These are phyloP conservation scores for Triticum turgidum DNA, from an alignment of 176 grass and related monocot genomes.

Conservation along the genomic window DNA sequence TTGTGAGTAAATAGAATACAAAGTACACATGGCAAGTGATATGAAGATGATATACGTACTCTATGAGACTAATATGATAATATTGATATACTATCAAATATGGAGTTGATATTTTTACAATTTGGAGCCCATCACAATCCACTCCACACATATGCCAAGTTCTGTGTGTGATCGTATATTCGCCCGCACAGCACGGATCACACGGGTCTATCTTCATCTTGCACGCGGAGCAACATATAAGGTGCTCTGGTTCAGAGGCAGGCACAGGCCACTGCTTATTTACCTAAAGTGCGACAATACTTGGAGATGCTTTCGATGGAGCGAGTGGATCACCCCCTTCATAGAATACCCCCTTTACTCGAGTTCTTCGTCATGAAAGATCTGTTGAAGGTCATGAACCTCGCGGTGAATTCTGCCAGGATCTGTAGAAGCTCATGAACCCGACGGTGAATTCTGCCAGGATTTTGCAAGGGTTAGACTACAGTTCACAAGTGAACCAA, in stretches of 20 bases:
- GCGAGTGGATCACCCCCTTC: not conserved
- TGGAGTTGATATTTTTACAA: no score
- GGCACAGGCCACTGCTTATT: conserved; percentile 18
- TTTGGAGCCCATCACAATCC: no score
- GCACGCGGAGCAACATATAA: not conserved
- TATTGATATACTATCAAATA: no score
- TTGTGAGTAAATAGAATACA: no score
- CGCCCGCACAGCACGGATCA: no score
- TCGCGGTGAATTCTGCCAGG: not conserved
- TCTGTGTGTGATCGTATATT: no score
- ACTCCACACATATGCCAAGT: no score
- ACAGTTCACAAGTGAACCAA: not conserved
- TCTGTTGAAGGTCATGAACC: no score
- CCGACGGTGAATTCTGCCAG: conserved; percentile 59
- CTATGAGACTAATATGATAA: no score
- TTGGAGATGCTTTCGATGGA: not conserved
- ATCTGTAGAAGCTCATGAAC: conserved; percentile 69
- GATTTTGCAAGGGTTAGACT: not conserved
- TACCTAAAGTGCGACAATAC: not conserved
- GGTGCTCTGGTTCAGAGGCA: not conserved
- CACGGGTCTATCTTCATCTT: no score
- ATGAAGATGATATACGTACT: no score
- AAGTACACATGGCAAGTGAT: no score
- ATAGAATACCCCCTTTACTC: not conserved
- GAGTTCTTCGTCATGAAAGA: conserved; percentile 28